These are phyloP conservation scores for Guillardia theta DNA, from an alignment of 78 protist genomes.

Conservation along the genomic window DNA sequence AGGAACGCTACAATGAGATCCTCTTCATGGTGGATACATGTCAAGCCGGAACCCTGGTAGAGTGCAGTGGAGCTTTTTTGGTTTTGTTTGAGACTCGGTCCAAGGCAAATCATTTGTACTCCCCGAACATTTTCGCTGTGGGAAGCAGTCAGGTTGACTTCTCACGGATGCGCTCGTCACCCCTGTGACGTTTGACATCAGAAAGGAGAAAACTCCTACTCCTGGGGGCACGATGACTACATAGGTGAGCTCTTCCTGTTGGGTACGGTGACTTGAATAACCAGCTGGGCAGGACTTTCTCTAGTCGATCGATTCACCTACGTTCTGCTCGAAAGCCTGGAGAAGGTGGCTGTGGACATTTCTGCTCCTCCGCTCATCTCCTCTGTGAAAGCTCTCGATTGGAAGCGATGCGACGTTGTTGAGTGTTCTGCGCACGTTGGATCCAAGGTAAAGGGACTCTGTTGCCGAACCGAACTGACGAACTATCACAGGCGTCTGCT, in stretches of 20 bases:
- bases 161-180: no score
- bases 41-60: conserved; percentile 87
- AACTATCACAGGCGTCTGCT: no score
- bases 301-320: not conserved
- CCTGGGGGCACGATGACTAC: conserved; percentile 5
- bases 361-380: no score
- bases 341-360: not conserved
- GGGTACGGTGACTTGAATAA: not conserved
- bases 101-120: conserved; percentile 37
- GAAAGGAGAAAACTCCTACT: conserved; percentile 34
- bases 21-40: conserved; percentile 92
- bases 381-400: no score
- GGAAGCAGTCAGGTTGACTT: not conserved
- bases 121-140: not conserved
- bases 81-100: no score
- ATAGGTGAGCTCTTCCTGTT: not conserved
- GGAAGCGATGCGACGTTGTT: not conserved
- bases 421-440: not conserved
- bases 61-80: no score
- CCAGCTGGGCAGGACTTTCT: not conserved
- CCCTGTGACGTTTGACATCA: no score
- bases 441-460: not conserved
- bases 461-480: not conserved
- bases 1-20: conserved; percentile 40
- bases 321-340: not conserved